Base-by-base conservation (phyloP, 768 basidiomycete genomes). In the Xerocomellus intermedius region DNA sequence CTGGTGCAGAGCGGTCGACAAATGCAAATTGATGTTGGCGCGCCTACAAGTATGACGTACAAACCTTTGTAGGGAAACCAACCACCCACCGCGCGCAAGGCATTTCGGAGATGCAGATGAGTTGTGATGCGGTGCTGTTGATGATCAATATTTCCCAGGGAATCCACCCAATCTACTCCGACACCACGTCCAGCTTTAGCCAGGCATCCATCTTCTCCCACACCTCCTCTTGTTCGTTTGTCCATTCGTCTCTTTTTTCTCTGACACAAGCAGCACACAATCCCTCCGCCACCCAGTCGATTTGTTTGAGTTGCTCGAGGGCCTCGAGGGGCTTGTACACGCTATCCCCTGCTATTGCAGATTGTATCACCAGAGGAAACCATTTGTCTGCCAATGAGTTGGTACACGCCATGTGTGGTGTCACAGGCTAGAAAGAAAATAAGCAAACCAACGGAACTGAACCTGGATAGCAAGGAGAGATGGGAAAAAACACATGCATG, bases 291-390 rank as follows among this genome's bases (percentile, higher is more conserved):
- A 54, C 73, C 89, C 89, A 91, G 59, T 83, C 77, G 7, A 84
- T 74, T 14, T 63, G 66, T 65, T 82, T 85, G 45, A 89, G 77
- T 45, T 69, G 69, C 64, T 85, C 79, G 26, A 91, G 74, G 26
- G 84, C 85, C 73, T 91, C 87, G 22, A 91, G 74, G 24, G 89
- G 89, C 47, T 80, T 84, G 63, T 82, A 85, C 28, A 89, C 81
- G 8, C 86, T 85, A 52, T 80, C 79, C 52, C 77, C 73, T 17
- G 76, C 78, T 22, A 91, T 74, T 1, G 86, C 86, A 12, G 84
- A 85, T 47, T 81, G 74, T 37, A 87, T 84, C n/a, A 91, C 86
- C 37, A 82, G 73, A 22, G 75, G 56, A 80, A 89, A 86, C 89
- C 89, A 91, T 48, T 71, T 75, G 48, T 85, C 85, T 1, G 88